Evolutionary conservation across 2,329 filamentous ascomycete genomes (phyloP), one percentile per base, ranked within the genome.

Genomic region (Colletotrichum simmondsii): DNA sequence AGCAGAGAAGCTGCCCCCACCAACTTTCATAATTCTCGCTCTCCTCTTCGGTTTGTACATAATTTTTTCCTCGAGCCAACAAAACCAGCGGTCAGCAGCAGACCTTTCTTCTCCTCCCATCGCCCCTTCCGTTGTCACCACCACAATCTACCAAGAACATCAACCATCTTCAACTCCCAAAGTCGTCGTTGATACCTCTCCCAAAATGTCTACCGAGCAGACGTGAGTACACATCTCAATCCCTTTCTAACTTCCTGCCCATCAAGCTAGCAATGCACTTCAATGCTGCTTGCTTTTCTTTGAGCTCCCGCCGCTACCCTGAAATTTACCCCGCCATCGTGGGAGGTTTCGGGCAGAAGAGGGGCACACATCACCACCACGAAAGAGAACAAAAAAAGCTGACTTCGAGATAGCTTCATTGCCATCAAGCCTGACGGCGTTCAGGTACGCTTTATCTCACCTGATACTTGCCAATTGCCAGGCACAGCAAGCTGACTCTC

Each of bases 371-470:
- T 19, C 58, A 59, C 54, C 64, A 66, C 30, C 24, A 22, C 37
- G 22, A 63, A 37, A 22, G 19, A 35, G 61, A 62, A 64, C 53
- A 60, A 71, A 56, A 67, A 60, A 26, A 30, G 71, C 72, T 75
- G 59, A 75, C 72, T 16, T 49, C 30, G 54, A 63, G 26, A 68
- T 56, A 98, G 96, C 90, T 98, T 98, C 94, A 98, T 98, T 91
- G 97, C 97, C 85, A 95, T 99, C 92, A 99, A 99, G 95, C 97
- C 96, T 81, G 97, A 98, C 89, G 97, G 97, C 86, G 97, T 98
- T 88, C 97, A 98, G 93, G 95, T 97, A 92, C 79, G 87, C 56
- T 57, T 74, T 73, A 58, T 60, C 64, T 54, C 52, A 26, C 12
- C 32, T 57, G 32, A 26, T 68, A 66, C 68, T 57, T 26, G 37